Percentiles rank a stretch among this genome's conserved stretches.
Evolutionary conservation across 2,329 filamentous ascomycete species (phyloP).

Genomic region (Didymella pinodella): DNA sequence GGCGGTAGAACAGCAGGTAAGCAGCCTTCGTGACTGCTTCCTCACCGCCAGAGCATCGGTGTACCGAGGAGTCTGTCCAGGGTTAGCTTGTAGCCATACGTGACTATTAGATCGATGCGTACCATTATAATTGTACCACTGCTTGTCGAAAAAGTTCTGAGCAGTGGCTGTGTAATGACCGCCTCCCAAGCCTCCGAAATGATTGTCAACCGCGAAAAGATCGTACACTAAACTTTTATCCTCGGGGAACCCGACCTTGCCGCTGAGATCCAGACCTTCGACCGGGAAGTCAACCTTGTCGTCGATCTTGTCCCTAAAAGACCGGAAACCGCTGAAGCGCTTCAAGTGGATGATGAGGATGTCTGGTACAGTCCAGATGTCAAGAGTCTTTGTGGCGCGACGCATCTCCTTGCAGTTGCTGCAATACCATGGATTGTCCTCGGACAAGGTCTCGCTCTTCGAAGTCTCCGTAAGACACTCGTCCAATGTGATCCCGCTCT

Average conservation of each 20-base stretch:
- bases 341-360: conserved; percentile 96
- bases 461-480: conserved; percentile 96
- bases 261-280: conserved; percentile 82
- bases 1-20: conserved; percentile 95
- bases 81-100: conserved; percentile 52
- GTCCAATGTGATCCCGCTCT: conserved; percentile 81
- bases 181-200: conserved; percentile 90
- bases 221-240: conserved; percentile 88
- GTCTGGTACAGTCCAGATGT: conserved; percentile 95
- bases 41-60: conserved; percentile 61
- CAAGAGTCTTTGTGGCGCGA: conserved; percentile 93
- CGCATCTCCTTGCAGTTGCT: conserved; percentile 93
- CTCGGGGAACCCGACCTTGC: conserved; percentile 79
- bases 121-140: conserved; percentile 99
- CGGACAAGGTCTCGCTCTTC: conserved; percentile 89
- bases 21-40: conserved; percentile 77
- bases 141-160: conserved; percentile 85
- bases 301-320: conserved; percentile 89
- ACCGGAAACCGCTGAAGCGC: conserved; percentile 86
- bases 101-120: conserved; percentile 25
- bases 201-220: conserved; percentile 93
- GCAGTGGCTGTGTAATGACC: conserved; percentile 96
- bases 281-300: conserved; percentile 90
- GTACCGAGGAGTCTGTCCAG: conserved; percentile 75
- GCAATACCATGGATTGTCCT: conserved; percentile 98